Conservation (phyloP, 768 basidiomycete genomes). For the Cystofilobasidium capitatum region DNA sequence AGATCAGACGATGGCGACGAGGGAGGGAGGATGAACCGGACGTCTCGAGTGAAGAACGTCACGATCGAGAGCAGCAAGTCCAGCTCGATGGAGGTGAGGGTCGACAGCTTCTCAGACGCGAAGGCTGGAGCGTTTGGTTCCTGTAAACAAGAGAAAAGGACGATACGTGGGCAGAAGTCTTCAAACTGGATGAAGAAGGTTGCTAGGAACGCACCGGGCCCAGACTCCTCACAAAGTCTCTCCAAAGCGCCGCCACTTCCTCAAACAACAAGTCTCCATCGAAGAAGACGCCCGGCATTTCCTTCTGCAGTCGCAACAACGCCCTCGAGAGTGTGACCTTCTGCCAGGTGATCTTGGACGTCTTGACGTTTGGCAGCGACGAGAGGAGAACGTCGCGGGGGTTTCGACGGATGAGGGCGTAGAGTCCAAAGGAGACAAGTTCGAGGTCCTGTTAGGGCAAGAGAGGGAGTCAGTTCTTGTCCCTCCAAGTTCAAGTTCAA, state of each 20-base stretch:
- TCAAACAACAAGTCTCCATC: neutral
- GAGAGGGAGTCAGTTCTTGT: neutral
- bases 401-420: neutral
- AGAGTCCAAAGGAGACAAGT: neutral
- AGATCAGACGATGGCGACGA: neutral
- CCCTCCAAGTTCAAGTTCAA: neutral
- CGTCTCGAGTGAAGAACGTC: neutral
- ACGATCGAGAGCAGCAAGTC: neutral
- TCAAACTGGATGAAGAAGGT: neutral
- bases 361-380: neutral
- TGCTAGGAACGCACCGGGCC: neutral
- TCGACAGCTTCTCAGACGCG: neutral
- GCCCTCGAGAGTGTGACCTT: neutral
- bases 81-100: neutral
- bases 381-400: neutral
- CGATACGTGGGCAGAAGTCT: neutral
- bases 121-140: neutral
- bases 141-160: neutral
- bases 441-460: slow-evolving; percentile 8
- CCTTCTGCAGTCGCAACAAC: neutral
- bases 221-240: neutral
- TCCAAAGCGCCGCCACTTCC: neutral
- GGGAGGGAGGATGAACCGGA: too few relatives aligned
- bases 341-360: neutral
- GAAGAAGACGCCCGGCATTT: neutral